phyloP scores from a whole-genome alignment of 2,329 filamentous ascomycete genomes.

The Elsinoe perseae region DNA sequence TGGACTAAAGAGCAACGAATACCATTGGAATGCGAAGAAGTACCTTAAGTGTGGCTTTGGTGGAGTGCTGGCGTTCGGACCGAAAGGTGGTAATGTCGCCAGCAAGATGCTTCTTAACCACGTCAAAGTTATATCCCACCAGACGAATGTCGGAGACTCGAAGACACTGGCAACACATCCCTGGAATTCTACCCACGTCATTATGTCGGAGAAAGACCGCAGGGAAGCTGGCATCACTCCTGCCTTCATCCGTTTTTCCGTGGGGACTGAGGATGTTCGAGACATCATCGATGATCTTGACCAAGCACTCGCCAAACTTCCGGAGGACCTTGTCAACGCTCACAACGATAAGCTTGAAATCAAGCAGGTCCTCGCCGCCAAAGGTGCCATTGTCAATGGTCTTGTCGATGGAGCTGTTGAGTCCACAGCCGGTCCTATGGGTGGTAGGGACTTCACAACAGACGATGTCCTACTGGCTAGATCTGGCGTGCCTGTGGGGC shows the following conservation, averaged over 20 bases:
- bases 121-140: slow-evolving; percentile 23
- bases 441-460: not conserved
- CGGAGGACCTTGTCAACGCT: not conserved
- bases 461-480: not conserved
- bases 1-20: slow-evolving; percentile 22
- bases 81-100: slow-evolving; percentile 18
- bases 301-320: slow-evolving; percentile 61
- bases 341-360: not conserved
- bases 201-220: not conserved
- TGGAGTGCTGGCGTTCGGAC: slow-evolving; percentile 24
- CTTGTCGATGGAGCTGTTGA: not conserved
- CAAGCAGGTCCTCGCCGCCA: not conserved
- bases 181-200: slow-evolving; percentile 25
- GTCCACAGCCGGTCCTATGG: not conserved
- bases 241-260: slow-evolving; percentile 89
- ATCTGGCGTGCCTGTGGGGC: not conserved
- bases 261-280: slow-evolving; percentile 93
- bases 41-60: slow-evolving; percentile 23
- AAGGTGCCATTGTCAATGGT: not conserved
- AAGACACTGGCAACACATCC: slow-evolving; percentile 28
- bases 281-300: slow-evolving; percentile 95
- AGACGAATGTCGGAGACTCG: slow-evolving; percentile 27
- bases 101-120: slow-evolving; percentile 25
- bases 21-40: slow-evolving; percentile 22
- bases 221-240: slow-evolving; percentile 29